A percentile compares a stretch with the other conserved stretches of the same genome.
Evolutionary conservation across 2,329 filamentous ascomycete species (phyloP).

Genomic region (Ceratocystis albifundus): DNA sequence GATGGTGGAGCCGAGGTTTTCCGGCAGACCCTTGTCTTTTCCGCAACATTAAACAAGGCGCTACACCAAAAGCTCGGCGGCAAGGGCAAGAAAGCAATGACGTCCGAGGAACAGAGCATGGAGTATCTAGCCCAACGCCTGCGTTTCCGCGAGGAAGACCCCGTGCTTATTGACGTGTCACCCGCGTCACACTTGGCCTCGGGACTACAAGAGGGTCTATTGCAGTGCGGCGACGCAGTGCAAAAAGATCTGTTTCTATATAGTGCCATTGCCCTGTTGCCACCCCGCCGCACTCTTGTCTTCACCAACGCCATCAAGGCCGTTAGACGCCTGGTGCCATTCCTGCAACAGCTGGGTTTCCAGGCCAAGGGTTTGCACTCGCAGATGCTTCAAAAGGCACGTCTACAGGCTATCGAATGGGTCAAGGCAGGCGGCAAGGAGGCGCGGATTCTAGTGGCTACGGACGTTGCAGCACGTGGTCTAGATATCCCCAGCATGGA

Average conservation of each 20-base stretch:
- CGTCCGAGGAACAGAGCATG: conserved; percentile 63
- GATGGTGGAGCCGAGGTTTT: conserved; percentile 37
- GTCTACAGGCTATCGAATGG: conserved; percentile 80
- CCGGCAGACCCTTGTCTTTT: conserved; percentile 89
- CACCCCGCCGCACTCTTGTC: conserved; percentile 68
- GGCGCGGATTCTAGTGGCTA: conserved; percentile 67
- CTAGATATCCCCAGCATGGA: conserved; percentile 87
- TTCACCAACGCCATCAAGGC: conserved; percentile 95
- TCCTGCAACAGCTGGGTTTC: conserved; percentile 71
- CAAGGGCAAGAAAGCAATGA: conserved; percentile 50
- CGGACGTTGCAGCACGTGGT: conserved; percentile 85
- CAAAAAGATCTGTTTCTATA: conserved; percentile 98
- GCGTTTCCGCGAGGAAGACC: conserved; percentile 71
- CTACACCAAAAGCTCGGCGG: conserved; percentile 83
- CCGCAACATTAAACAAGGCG: conserved; percentile 85
- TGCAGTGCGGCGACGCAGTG: conserved; percentile 73
- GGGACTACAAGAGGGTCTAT: conserved; percentile 72
- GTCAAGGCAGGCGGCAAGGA: conserved; percentile 57
- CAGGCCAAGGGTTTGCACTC: conserved; percentile 73
- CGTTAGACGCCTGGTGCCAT: conserved; percentile 71
- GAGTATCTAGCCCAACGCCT: conserved; percentile 61
- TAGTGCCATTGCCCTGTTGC: conserved; percentile 69
- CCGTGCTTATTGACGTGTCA: conserved; percentile 86
- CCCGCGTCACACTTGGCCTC: conserved; percentile 80
- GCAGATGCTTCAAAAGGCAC: conserved; percentile 90